phyloP scores from a whole-genome alignment of 148 eudicot genomes.

The Linanthus parryae region DNA sequence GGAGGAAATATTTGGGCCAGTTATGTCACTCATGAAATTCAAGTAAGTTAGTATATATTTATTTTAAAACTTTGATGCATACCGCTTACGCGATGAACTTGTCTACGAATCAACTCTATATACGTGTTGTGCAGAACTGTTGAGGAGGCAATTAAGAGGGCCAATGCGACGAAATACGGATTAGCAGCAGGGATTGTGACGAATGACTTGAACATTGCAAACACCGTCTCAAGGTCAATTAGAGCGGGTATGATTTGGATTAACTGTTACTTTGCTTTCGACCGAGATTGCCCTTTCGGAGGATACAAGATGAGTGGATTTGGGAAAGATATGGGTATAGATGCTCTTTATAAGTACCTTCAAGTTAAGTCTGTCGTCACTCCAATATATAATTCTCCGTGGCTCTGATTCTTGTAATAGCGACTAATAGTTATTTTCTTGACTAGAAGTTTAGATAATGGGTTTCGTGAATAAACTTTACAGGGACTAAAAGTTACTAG shows the following conservation, averaged over 20 bases:
- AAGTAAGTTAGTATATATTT: slow-evolving; percentile 31
- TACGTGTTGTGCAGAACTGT: slow-evolving; percentile 37
- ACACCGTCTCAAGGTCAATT: slow-evolving; percentile 50
- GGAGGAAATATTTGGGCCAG: slow-evolving; percentile 90
- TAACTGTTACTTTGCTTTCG: slow-evolving; percentile 55
- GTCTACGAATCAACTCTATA: too few species aligned
- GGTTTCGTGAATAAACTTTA: too few species aligned
- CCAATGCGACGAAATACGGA: slow-evolving; percentile 61
- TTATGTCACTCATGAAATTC: slow-evolving; percentile 71
- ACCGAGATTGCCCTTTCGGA: slow-evolving; percentile 38
- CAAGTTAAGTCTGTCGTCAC: slow-evolving; percentile 65
- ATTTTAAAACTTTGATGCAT: background rate
- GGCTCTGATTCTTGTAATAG: slow-evolving; percentile 43
- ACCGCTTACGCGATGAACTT: too few species aligned
- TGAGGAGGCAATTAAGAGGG: slow-evolving; percentile 76
- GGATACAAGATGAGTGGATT: slow-evolving; percentile 32
- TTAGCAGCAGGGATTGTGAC: slow-evolving; percentile 79
- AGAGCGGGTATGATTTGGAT: slow-evolving; percentile 51
- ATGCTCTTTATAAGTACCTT: slow-evolving; percentile 52
- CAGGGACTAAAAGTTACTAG: too few species aligned
- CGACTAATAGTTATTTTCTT: too few species aligned
- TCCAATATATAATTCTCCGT: slow-evolving; percentile 63
- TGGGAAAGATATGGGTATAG: slow-evolving; percentile 58
- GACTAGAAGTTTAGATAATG: too few species aligned
- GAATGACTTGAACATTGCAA: slow-evolving; percentile 52